Evolutionary conservation across 202 grass and related monocot species (phyloP), one percentile per base, ranked within the genome.

Genomic region (Panicum virgatum): DNA sequence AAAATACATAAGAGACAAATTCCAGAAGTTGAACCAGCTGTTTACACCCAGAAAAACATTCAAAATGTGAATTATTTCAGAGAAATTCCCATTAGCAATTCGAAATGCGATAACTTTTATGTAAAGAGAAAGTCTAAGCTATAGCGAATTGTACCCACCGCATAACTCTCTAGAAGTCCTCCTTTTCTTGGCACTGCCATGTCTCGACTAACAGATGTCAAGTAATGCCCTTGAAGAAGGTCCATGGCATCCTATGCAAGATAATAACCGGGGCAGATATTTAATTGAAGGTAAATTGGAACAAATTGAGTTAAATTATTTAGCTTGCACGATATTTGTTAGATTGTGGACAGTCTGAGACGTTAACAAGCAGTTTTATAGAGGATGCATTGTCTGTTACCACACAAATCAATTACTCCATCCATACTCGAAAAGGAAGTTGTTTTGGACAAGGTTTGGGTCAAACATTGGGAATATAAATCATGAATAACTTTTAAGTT

Each of bases 191-290:
- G 53, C 85, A 69, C 66, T 80, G 82, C 45, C 77, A 97, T 80
- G 82, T 94, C 94, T 71, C 94, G 89, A 82, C 83, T 97, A 59
- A 88, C 84, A 74, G 94, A 92, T 76, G 90, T 86, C 36, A 89
- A 85, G 66, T 94, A 90, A 86, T 93, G 89, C 38, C 94, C 94
- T 87, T 97, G 94, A 77, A 97, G 91, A 80, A 97, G 87, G 90
- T 97, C 94, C 84, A 97, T 94, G 45, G 85, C 82, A 86, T 97
- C 94, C 94, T 94, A 80, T 47, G 15, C 20, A 80, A 63, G 45
- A 86, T 18, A 73, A 80, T 3, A 79, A 69, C 5, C 23, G 16
- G 23, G 29, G 67, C 3, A 65, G 22, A 63, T 63, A 73, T 66
- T 22, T 30, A 44, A 27, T 27, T 9, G 22, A 39, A 43, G 36